phyloP scores from a whole-genome alignment of 2,329 filamentous ascomycete species.

The Sphaerulina musiva region DNA sequence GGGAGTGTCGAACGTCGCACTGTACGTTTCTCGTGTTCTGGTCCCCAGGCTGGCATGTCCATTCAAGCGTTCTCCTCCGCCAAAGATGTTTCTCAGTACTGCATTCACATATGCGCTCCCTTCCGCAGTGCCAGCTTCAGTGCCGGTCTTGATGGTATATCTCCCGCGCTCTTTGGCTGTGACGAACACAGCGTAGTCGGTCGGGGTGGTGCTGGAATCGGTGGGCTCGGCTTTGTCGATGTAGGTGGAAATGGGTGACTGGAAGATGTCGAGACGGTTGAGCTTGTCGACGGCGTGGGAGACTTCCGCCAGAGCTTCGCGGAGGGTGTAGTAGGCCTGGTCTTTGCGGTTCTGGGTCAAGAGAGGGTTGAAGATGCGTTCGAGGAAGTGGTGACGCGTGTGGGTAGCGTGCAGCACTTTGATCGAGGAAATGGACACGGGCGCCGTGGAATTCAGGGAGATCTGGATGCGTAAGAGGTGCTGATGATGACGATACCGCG shows the following conservation, averaged over 20 bases:
- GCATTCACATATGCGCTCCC: conserved; percentile 87
- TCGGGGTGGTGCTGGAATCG: conserved; percentile 62
- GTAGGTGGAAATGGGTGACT: conserved; percentile 73
- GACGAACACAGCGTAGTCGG: conserved; percentile 75
- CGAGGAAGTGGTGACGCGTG: conserved; percentile 77
- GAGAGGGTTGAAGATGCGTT: conserved; percentile 71
- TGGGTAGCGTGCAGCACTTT: conserved; percentile 74
- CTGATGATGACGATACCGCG: no score
- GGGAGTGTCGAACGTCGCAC: conserved; percentile 75
- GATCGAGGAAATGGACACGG: conserved; percentile 80
- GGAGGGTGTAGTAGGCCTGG: conserved; percentile 60
- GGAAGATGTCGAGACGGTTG: conserved; percentile 78
- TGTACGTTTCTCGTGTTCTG: conserved; percentile 84
- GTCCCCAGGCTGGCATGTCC: conserved; percentile 85
- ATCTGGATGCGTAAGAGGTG: conserved; percentile 36
- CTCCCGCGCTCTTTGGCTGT: conserved; percentile 72
- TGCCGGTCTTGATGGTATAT: conserved; percentile 86
- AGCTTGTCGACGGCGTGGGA: conserved; percentile 67
- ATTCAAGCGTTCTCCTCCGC: conserved; percentile 83
- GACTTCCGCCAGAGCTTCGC: conserved; percentile 69
- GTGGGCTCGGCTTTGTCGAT: conserved; percentile 67
- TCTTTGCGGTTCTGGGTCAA: conserved; percentile 53
- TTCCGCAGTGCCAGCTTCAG: conserved; percentile 87
- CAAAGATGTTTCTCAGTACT: conserved; percentile 84
- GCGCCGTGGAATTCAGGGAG: conserved; percentile 74